Percentiles rank a stretch among this genome's conserved stretches.
Conservation (phyloP, 179 eudicot species). For the Pouteria campechiana region DNA sequence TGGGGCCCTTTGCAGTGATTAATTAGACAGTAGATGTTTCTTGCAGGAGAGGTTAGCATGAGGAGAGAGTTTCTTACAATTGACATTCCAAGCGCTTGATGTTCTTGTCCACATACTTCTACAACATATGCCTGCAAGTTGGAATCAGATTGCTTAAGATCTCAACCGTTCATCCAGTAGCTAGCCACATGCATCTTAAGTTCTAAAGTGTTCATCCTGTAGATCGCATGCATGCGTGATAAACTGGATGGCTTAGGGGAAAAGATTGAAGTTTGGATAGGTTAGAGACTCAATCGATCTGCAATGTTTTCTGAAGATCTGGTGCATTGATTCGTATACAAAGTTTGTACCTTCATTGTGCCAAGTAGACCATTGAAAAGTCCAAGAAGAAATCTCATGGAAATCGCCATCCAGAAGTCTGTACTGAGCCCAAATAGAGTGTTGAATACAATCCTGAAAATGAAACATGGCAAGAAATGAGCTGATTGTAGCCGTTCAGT, state of each 20-base stretch:
- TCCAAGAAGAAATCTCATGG: conserved; percentile 35
- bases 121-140: conserved; percentile 12
- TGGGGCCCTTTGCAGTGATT: too few species aligned
- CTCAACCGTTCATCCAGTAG: too few species aligned
- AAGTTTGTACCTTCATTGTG: conserved; percentile 5
- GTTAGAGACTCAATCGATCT: too few species aligned
- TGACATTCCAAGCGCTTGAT: conserved; percentile 11
- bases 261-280: too few species aligned
- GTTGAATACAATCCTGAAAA: conserved; percentile 33
- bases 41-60: background rate
- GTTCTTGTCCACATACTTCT: conserved; percentile 9
- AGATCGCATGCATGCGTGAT: too few species aligned
- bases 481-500: too few species aligned
- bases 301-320: too few species aligned
- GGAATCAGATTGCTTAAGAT: background rate
- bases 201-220: too few species aligned
- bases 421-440: conserved; percentile 39
- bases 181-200: too few species aligned
- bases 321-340: too few species aligned
- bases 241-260: too few species aligned
- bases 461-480: background rate
- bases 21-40: background rate
- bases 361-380: conserved; percentile 16
- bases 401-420: conserved; percentile 44
- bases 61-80: conserved; percentile 4